A percentile compares a stretch with the other conserved stretches of the same genome.
These are phyloP conservation scores for Brassica napus DNA, from an alignment of 345 rosid species.

Conservation along the genomic window Da-Ae NC_063452.1:50104001-50104500, in stretches of 20 bases:
- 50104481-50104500: conserved; percentile 99
- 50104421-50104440: conserved; percentile 82
- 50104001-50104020: conserved; percentile 91
- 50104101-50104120: background rate
- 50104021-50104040: conserved; percentile 96
- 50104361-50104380: conserved; percentile 96
- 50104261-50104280: background rate
- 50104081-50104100: conserved; percentile 44
- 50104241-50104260: conserved; percentile 54
- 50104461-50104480: conserved; percentile 54
- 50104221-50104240: conserved; percentile 81
- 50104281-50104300: conserved; percentile 3
- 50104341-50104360: conserved; percentile 84
- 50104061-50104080: conserved; percentile 82
- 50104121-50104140: background rate
- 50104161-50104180: conserved; percentile 91
- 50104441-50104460: conserved; percentile 57
- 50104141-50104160: conserved; percentile 25
- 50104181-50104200: conserved; percentile 76
- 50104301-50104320: conserved; percentile 85
- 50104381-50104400: conserved; percentile 79
- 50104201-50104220: conserved; percentile 76
- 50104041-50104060: conserved; percentile 99
- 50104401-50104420: conserved; percentile 76
- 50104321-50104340: conserved; percentile 92